A percentile compares a stretch with the other conserved stretches of the same genome.
These are phyloP conservation scores for Clavulina sp. DNA, from an alignment of 768 basidiomycete species.

Conservation along the genomic window DNA sequence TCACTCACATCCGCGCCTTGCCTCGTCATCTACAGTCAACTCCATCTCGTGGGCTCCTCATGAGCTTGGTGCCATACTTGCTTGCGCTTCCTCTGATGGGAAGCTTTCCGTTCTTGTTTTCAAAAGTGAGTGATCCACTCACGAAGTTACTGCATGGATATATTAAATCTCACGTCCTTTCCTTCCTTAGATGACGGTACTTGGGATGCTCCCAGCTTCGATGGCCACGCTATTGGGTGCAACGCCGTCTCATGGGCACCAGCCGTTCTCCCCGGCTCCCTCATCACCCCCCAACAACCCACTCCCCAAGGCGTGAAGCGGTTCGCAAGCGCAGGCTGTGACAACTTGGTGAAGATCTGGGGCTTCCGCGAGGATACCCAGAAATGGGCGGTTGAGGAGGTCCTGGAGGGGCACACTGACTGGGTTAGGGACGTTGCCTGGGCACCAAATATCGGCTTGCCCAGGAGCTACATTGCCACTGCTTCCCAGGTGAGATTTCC, in stretches of 20 bases:
- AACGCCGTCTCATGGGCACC: conserved; percentile 98
- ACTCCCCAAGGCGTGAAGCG: conserved; percentile 59
- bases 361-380: conserved; percentile 72
- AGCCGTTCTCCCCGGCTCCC: conserved; percentile 67
- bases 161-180: background rate
- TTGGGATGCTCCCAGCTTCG: conserved; percentile 89
- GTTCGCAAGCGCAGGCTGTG: conserved; percentile 91
- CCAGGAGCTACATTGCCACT: conserved; percentile 87
- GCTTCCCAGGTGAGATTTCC: conserved; percentile 53
- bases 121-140: conserved; percentile 55
- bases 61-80: conserved; percentile 89
- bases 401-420: conserved; percentile 80
- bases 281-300: conserved; percentile 45
- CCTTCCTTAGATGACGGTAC: conserved; percentile 69
- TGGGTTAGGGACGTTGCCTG: conserved; percentile 99
- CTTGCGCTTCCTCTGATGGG: conserved; percentile 93
- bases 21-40: conserved; percentile 56
- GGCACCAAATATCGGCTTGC: conserved; percentile 93
- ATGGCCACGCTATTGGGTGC: conserved; percentile 89
- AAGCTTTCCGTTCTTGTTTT: conserved; percentile 92
- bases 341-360: conserved; percentile 92
- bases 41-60: conserved; percentile 99
- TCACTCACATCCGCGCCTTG: background rate
- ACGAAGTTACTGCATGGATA: no score
- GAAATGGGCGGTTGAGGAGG: conserved; percentile 82